Conservation (phyloP, 768 basidiomycete genomes). For the Hirschioporus abietinus region DNA sequence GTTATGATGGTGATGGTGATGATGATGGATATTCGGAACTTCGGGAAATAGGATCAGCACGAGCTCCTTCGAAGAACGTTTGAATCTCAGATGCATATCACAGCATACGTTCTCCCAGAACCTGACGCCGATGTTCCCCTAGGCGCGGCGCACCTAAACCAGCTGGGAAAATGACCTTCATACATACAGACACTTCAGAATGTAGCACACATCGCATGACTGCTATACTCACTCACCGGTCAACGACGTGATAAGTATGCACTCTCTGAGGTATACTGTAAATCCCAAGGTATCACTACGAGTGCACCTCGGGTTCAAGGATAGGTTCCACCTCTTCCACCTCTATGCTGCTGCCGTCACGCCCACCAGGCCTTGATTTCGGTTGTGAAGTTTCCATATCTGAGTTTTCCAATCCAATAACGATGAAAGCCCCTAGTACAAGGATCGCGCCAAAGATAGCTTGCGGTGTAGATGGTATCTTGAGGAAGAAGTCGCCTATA, state of each 20-base stretch:
- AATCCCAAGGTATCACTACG: neutral
- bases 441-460: constrained; percentile 71
- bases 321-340: neutral
- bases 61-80: neutral
- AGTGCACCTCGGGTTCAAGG: neutral
- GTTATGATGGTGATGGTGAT: neutral
- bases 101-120: neutral
- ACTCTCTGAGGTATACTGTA: neutral
- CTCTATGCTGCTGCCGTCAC: neutral
- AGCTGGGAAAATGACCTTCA: neutral
- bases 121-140: neutral
- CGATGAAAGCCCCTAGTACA: constrained; percentile 74
- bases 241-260: neutral
- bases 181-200: too few species aligned
- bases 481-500: constrained; percentile 67
- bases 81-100: neutral
- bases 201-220: too few species aligned
- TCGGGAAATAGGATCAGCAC: neutral
- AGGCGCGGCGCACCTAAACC: too few species aligned
- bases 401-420: constrained; percentile 55
- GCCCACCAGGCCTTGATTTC: constrained; percentile 9
- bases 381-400: constrained; percentile 24
- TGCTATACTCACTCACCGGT: neutral
- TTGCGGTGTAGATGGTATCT: constrained; percentile 48
- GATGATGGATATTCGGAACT: neutral